Evolutionary conservation across 345 rosid species (phyloP).

Genomic region (Capsella bursapastoris): DNA sequence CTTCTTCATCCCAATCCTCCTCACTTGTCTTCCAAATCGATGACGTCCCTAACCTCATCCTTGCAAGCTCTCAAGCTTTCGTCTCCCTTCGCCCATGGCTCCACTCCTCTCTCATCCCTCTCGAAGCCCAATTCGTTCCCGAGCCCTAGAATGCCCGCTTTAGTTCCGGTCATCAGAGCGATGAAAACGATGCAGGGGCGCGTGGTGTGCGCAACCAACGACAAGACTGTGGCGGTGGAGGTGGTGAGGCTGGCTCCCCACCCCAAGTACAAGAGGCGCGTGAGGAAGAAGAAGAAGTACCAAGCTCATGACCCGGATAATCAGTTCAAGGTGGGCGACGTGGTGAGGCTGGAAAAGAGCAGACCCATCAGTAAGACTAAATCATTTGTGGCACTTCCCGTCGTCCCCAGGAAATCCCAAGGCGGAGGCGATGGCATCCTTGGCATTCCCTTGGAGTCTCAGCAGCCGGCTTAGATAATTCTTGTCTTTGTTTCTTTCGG

Average conservation of each 20-base stretch:
- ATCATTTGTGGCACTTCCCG: constrained; percentile 65
- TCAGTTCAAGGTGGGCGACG: constrained; percentile 76
- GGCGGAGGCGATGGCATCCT: constrained; percentile 50
- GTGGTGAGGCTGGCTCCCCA: constrained; percentile 74
- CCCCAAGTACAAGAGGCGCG: constrained; percentile 88
- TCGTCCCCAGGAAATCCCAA: constrained; percentile 42
- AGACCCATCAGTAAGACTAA: constrained; percentile 93
- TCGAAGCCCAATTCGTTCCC: constrained; percentile 51
- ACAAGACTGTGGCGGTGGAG: constrained; percentile 89
- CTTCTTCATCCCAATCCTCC: neutral
- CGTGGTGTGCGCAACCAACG: constrained; percentile 79
- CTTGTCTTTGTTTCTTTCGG: constrained; percentile 26
- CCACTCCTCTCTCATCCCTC: constrained; percentile 53
- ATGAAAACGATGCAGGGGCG: constrained; percentile 77
- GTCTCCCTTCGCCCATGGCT: constrained; percentile 58
- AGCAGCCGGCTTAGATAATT: constrained; percentile 48
- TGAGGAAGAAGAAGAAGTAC: constrained; percentile 89
- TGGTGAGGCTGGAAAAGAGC: constrained; percentile 71
- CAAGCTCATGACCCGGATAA: constrained; percentile 94
- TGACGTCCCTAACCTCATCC: constrained; percentile 50
- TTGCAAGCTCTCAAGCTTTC: constrained; percentile 56
- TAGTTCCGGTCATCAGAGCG: constrained; percentile 63
- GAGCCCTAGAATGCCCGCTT: constrained; percentile 25
- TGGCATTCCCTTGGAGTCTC: constrained; percentile 74
- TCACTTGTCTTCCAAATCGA: neutral